A percentile compares a stretch with the other conserved stretches of the same genome.
These are phyloP conservation scores for Parafenestella ontariensis DNA, from an alignment of 2,329 filamentous ascomycete genomes.

Conservation along the genomic window DNA sequence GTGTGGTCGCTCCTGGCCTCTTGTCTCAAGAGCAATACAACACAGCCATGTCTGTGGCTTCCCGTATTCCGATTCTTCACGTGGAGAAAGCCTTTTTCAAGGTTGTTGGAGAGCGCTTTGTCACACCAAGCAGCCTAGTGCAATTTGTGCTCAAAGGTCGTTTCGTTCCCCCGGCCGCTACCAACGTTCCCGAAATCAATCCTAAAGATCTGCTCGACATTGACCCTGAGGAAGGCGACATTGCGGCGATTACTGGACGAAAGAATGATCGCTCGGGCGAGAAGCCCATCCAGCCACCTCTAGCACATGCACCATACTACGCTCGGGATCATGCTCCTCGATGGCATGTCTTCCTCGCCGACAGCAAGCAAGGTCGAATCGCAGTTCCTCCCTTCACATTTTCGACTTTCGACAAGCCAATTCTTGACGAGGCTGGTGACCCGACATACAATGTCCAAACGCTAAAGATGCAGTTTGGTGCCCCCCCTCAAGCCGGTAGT, in stretches of 20 bases:
- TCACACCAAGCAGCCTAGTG: constrained; percentile 90
- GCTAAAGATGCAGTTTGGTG: constrained; percentile 95
- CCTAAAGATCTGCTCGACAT: constrained; percentile 85
- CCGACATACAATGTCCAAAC: constrained; percentile 96
- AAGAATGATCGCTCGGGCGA: constrained; percentile 71
- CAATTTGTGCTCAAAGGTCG: constrained; percentile 95
- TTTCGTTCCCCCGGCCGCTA: constrained; percentile 85
- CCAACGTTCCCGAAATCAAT: constrained; percentile 75
- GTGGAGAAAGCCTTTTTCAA: constrained; percentile 98
- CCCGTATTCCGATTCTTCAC: constrained; percentile 81
- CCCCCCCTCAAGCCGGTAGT: constrained; percentile 87
- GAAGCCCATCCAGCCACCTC: constrained; percentile 74
- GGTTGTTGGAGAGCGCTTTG: constrained; percentile 90
- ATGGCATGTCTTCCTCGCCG: constrained; percentile 94
- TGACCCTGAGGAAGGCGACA: constrained; percentile 90
- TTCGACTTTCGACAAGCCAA: constrained; percentile 85
- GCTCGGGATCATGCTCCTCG: constrained; percentile 86
- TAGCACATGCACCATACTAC: constrained; percentile 91
- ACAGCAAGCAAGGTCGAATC: constrained; percentile 93
- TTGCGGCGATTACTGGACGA: constrained; percentile 82
- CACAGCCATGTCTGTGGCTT: constrained; percentile 76
- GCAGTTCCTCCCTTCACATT: constrained; percentile 98
- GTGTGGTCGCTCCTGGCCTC: constrained; percentile 73
- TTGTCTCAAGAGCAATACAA: constrained; percentile 79
- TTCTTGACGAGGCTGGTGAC: constrained; percentile 79